phyloP scores from a whole-genome alignment of 148 eudicot genomes.

The Rhododendron kiyosumense region DNA sequence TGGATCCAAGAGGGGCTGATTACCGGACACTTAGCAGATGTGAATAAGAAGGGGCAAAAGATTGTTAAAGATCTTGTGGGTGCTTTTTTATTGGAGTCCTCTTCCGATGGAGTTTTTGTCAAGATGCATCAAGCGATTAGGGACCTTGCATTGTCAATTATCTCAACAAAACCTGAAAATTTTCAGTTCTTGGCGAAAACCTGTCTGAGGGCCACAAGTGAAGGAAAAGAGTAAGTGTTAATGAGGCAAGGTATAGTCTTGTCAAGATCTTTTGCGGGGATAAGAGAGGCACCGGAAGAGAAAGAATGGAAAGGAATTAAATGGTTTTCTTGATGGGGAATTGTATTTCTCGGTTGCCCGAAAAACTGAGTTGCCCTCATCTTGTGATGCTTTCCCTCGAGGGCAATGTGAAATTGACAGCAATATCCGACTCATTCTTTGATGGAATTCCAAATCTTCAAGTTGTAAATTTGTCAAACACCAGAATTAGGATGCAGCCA shows the following conservation, averaged over 20 bases:
- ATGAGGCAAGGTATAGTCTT: not conserved
- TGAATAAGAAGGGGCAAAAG: no score
- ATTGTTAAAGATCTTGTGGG: no score
- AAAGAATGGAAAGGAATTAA: slow-evolving; percentile 23
- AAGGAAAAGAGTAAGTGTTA: not conserved
- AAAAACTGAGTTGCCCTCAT: slow-evolving; percentile 13
- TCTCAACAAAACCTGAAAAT: no score
- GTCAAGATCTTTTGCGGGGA: slow-evolving; percentile 17
- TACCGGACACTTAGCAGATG: no score
- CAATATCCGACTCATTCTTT: slow-evolving; percentile 27
- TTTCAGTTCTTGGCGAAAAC: no score
- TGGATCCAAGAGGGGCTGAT: no score
- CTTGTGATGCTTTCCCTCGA: slow-evolving; percentile 24
- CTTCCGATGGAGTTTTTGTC: no score
- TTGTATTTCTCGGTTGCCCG: slow-evolving; percentile 16
- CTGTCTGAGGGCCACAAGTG: not conserved
- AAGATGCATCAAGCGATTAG: no score
- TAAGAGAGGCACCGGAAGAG: slow-evolving; percentile 15
- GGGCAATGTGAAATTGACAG: slow-evolving; percentile 22
- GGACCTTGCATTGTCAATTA: no score
- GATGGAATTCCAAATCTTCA: not conserved
- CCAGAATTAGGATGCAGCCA: no score
- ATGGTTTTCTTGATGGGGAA: slow-evolving; percentile 27
- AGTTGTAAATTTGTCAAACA: no score
- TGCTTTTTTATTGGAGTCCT: no score